These are phyloP conservation scores for Saraca asoca DNA, from an alignment of 331 rosid species.

Conservation along the genomic window DNA sequence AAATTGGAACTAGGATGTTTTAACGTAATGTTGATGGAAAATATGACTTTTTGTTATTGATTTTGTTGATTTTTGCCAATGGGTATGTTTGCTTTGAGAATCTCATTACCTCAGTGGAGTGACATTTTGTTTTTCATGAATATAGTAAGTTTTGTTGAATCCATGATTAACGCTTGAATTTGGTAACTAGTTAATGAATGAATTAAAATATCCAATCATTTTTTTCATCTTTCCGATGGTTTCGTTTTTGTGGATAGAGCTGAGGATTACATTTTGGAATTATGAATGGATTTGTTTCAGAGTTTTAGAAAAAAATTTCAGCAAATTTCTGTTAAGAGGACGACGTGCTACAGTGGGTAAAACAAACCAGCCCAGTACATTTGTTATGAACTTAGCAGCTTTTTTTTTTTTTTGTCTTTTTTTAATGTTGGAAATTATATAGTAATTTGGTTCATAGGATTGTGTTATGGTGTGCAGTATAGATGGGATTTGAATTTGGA, in stretches of 20 bases:
- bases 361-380: not conserved
- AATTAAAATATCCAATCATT: too few species aligned
- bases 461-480: not conserved
- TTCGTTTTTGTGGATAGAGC: not conserved
- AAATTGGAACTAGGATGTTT: constrained; percentile 41
- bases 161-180: constrained; percentile 1
- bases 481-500: not conserved
- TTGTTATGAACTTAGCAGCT: not conserved
- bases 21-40: not conserved
- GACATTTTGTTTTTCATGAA: not conserved
- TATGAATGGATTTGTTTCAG: constrained; percentile 3
- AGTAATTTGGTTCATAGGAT: not conserved
- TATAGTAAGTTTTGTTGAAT: constrained; percentile 26
- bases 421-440: not conserved
- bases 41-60: not conserved
- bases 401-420: not conserved
- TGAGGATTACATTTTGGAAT: not conserved
- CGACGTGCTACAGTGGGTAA: constrained; percentile 36
- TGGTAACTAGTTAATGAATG: too few species aligned
- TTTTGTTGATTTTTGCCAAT: not conserved
- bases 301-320: not conserved
- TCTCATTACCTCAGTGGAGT: not conserved
- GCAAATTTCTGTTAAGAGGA: constrained; percentile 21
- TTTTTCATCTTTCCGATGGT: not conserved
- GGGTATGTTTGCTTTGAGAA: constrained; percentile 14